A percentile compares a stretch with the other conserved stretches of the same genome.
phyloP scores from a whole-genome alignment of 2,329 filamentous ascomycete species.

The Trichophyton simii region DNA sequence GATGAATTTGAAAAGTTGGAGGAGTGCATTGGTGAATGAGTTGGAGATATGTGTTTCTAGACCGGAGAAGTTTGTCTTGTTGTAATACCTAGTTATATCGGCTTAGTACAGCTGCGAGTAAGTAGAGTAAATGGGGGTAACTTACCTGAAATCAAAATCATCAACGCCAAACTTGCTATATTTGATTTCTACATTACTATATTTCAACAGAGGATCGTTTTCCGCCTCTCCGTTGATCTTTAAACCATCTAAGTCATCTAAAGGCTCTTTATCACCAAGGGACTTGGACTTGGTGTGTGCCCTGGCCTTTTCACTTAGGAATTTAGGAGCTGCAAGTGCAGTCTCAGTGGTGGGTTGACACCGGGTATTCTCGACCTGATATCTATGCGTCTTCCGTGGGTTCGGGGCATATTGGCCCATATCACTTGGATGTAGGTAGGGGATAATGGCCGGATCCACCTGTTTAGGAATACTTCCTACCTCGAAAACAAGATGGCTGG shows the following conservation, averaged over 20 bases:
- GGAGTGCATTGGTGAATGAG: constrained; percentile 83
- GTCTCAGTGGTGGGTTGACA: constrained; percentile 47
- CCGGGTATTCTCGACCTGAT: constrained; percentile 72
- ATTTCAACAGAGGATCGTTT: constrained; percentile 74
- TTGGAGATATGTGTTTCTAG: constrained; percentile 94
- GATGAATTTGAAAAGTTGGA: constrained; percentile 86
- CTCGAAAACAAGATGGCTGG: constrained; percentile 69
- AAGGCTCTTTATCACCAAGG: constrained; percentile 36
- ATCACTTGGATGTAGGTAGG: constrained; percentile 55
- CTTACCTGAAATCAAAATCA: constrained; percentile 97
- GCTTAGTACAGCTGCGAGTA: constrained; percentile 9
- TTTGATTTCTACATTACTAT: constrained; percentile 91
- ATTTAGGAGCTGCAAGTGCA: constrained; percentile 66
- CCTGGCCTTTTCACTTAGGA: constrained; percentile 83
- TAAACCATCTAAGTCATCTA: constrained; percentile 47
- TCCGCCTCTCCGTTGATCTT: constrained; percentile 60
- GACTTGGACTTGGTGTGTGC: constrained; percentile 39
- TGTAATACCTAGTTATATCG: constrained; percentile 59
- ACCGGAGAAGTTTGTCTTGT: constrained; percentile 81
- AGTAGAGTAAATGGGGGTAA: neutral
- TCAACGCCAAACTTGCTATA: constrained; percentile 99
- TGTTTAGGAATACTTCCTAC: constrained; percentile 69
- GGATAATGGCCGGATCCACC: constrained; percentile 58
- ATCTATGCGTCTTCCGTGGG: constrained; percentile 57
- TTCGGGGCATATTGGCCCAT: constrained; percentile 70